Conservation (phyloP, 2,329 filamentous ascomycete species). For the Cadophora malorum region DNA sequence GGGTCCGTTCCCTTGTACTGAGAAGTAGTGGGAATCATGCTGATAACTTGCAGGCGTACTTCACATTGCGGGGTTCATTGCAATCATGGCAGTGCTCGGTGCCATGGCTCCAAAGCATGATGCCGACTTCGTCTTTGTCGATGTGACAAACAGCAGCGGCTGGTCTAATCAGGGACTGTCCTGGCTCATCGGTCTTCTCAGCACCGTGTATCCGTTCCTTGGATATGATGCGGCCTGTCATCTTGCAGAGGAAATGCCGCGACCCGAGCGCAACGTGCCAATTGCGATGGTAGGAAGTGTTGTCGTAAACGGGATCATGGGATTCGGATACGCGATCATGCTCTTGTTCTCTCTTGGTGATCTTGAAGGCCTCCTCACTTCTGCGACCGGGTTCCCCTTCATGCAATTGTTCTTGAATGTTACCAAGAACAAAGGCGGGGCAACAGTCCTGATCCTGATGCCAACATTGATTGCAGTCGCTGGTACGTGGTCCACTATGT, state of each 20-base stretch:
- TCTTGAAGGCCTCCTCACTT: constrained; percentile 49
- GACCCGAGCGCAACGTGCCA: constrained; percentile 49
- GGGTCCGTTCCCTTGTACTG: constrained; percentile 32
- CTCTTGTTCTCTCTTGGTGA: constrained; percentile 53
- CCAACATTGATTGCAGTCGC: constrained; percentile 54
- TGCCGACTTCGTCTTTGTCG: constrained; percentile 52
- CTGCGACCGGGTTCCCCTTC: constrained; percentile 53
- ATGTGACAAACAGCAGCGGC: constrained; percentile 53
- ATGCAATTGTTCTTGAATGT: constrained; percentile 53
- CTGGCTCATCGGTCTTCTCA: constrained; percentile 55
- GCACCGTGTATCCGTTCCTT: constrained; percentile 48
- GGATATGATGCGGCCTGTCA: constrained; percentile 55
- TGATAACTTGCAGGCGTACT: constrained; percentile 26
- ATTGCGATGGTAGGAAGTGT: constrained; percentile 53
- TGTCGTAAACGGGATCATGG: constrained; percentile 53
- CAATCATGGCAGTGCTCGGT: constrained; percentile 48
- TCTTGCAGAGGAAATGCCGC: constrained; percentile 55
- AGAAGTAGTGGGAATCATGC: not conserved
- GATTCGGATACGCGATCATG: constrained; percentile 51
- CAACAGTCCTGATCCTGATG: constrained; percentile 51
- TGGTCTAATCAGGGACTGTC: constrained; percentile 53
- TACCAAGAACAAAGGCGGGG: constrained; percentile 49
- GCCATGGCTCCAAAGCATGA: constrained; percentile 53
- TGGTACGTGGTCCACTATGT: not conserved
- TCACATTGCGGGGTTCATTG: constrained; percentile 49